Percentiles rank a stretch among this genome's conserved stretches.
Evolutionary conservation across 371 early-diverging fungal species (phyloP).

Genomic region (Mortierella sp.): DNA sequence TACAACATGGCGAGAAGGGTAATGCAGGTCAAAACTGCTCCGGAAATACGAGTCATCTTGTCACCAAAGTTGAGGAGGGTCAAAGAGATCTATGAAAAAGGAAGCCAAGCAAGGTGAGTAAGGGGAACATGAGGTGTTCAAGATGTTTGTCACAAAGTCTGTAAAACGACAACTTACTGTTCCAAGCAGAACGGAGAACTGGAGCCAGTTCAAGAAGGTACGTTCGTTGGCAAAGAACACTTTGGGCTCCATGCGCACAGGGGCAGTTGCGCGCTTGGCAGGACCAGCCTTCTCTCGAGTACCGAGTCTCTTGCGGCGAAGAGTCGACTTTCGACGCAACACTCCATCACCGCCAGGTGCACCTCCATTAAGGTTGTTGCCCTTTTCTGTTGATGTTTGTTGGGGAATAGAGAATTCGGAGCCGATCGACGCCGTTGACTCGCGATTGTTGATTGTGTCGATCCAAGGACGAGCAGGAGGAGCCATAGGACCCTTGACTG

Average conservation of each 20-base stretch:
- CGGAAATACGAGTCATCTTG: slow-evolving; percentile 64
- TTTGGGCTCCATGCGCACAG: slow-evolving; percentile 93
- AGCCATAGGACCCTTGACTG: slow-evolving; percentile 23
- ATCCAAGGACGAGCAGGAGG: slow-evolving; percentile 45
- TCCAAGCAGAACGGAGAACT: slow-evolving; percentile 74
- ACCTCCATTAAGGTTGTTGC: background rate
- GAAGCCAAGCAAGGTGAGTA: too few relatives aligned
- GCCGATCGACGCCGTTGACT: slow-evolving; percentile 29
- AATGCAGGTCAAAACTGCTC: slow-evolving; percentile 76
- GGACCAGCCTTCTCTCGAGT: slow-evolving; percentile 35
- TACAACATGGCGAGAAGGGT: slow-evolving; percentile 82
- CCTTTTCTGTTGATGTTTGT: slow-evolving; percentile 34
- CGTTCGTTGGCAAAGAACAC: slow-evolving; percentile 98
- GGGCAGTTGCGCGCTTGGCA: slow-evolving; percentile 45
- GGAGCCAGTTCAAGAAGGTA: slow-evolving; percentile 90
- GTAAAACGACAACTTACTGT: slow-evolving; percentile 41
- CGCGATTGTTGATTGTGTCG: slow-evolving; percentile 29
- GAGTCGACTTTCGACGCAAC: slow-evolving; percentile 37
- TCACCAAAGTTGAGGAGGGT: slow-evolving; percentile 82
- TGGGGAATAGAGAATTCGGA: slow-evolving; percentile 17
- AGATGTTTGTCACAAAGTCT: background rate
- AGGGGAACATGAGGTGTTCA: background rate
- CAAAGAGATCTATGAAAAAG: slow-evolving; percentile 56
- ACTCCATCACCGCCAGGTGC: slow-evolving; percentile 24
- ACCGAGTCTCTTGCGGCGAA: slow-evolving; percentile 44